A percentile compares a stretch with the other conserved stretches of the same genome.
These are phyloP conservation scores for Pleurotus pulmonarius DNA, from an alignment of 768 basidiomycete genomes.

Conservation along the genomic window DNA sequence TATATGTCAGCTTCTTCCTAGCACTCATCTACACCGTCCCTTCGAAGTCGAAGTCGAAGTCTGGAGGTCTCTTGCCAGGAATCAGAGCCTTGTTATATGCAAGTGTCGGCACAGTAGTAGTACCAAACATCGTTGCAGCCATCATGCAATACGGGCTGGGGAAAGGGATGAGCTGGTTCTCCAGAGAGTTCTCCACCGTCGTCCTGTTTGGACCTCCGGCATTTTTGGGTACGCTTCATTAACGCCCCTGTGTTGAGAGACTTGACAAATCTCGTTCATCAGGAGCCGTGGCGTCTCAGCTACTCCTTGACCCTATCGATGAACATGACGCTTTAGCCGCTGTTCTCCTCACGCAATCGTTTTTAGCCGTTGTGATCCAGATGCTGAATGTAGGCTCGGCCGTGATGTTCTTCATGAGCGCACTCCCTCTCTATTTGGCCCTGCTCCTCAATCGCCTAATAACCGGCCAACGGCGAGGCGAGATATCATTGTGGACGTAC, in stretches of 20 bases:
- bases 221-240: conserved; percentile 62
- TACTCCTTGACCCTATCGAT: conserved; percentile 43
- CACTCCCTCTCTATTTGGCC: conserved; percentile 51
- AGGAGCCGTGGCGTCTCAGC: conserved; percentile 67
- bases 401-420: conserved; percentile 66
- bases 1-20: conserved; percentile 53
- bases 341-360: conserved; percentile 56
- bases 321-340: conserved; percentile 66
- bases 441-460: conserved; percentile 48
- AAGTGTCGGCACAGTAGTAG: conserved; percentile 52
- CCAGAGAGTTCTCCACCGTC: conserved; percentile 60
- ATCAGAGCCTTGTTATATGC: not conserved
- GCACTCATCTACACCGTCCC: conserved; percentile 28
- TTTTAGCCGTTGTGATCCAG: conserved; percentile 58
- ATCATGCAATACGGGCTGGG: conserved; percentile 60
- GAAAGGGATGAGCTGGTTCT: conserved; percentile 85
- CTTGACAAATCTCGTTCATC: conserved; percentile 7
- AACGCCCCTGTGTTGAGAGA: no score
- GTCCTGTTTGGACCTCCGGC: conserved; percentile 74
- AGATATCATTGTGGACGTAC: conserved; percentile 60
- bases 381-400: conserved; percentile 70
- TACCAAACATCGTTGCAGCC: conserved; percentile 69
- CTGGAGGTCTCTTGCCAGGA: not conserved
- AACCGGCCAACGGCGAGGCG: conserved; percentile 20
- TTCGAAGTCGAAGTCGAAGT: conserved; percentile 22